A percentile compares a stretch with the other conserved stretches of the same genome.
Evolutionary conservation across 2,329 filamentous ascomycete species (phyloP).

Genomic region (Xylaria sp.): DNA sequence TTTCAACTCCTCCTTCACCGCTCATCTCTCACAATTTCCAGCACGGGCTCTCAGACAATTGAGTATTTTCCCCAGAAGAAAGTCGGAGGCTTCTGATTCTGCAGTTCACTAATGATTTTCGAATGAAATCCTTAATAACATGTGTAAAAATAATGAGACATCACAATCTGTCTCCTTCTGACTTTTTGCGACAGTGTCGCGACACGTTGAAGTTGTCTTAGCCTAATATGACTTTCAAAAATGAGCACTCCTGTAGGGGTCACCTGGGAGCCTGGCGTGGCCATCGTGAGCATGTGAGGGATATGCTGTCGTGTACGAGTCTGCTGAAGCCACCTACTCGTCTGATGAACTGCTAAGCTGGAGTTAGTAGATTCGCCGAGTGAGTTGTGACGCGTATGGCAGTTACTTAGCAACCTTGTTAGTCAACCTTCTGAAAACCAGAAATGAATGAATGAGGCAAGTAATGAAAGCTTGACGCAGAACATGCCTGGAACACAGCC

Average conservation of each 20-base stretch:
- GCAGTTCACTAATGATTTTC: too few species aligned
- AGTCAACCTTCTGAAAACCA: neutral
- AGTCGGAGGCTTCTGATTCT: too few species aligned
- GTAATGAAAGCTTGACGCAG: conserved; percentile 5
- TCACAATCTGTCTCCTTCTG: neutral
- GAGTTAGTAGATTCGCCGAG: neutral
- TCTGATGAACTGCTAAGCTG: neutral
- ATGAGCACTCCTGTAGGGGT: neutral
- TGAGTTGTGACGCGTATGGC: conserved; percentile 1
- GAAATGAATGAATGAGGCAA: conserved; percentile 16
- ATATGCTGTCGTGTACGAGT: neutral
- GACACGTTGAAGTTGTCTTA: neutral
- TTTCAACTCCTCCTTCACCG: too few species aligned
- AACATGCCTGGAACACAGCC: conserved; percentile 4
- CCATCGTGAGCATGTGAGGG: neutral
- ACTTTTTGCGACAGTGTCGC: neutral
- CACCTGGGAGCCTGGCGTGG: conserved; percentile 1
- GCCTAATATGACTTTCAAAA: neutral
- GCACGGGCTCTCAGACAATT: too few species aligned
- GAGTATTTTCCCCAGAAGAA: too few species aligned
- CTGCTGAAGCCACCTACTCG: neutral
- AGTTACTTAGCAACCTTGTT: neutral
- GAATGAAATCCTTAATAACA: too few species aligned
- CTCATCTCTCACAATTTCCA: too few species aligned
- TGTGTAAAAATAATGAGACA: neutral